phyloP scores from a whole-genome alignment of 2,329 filamentous ascomycete species.

The Truncatella angustata region DNA sequence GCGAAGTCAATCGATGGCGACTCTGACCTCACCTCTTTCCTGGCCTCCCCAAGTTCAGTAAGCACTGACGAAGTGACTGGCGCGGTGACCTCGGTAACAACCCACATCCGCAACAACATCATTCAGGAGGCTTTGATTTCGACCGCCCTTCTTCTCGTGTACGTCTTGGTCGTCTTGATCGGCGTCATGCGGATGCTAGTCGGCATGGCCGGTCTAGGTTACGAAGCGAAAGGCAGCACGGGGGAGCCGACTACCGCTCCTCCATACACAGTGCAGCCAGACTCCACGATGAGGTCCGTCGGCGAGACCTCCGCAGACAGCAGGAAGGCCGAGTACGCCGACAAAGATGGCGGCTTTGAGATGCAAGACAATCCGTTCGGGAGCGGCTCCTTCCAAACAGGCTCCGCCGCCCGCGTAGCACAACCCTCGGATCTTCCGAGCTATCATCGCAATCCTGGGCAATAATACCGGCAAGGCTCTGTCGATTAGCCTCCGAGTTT shows the following conservation, averaged over 20 bases:
- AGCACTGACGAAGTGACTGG: constrained; percentile 80
- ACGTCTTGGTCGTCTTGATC: constrained; percentile 72
- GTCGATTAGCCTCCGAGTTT: no score
- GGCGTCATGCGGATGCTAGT: constrained; percentile 63
- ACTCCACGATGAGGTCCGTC: background rate
- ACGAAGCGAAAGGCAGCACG: background rate
- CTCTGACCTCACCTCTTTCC: constrained; percentile 64
- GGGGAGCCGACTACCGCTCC: background rate
- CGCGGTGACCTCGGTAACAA: constrained; percentile 68
- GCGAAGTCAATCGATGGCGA: constrained; percentile 58
- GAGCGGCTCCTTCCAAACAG: background rate
- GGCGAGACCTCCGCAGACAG: background rate
- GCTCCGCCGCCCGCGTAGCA: background rate
- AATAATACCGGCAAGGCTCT: background rate
- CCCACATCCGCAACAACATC: constrained; percentile 66
- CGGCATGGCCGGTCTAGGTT: constrained; percentile 13
- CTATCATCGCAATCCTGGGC: background rate
- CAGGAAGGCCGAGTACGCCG: background rate
- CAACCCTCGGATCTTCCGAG: background rate
- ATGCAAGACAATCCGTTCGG: background rate
- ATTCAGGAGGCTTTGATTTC: constrained; percentile 79
- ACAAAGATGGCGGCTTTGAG: background rate
- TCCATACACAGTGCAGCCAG: background rate
- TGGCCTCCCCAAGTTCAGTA: constrained; percentile 70
- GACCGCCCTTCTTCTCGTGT: constrained; percentile 69